Evolutionary conservation across 2,329 filamentous ascomycete genomes (phyloP), one percentile per base, ranked within the genome.

Genomic region (Exophiala sideris): DNA sequence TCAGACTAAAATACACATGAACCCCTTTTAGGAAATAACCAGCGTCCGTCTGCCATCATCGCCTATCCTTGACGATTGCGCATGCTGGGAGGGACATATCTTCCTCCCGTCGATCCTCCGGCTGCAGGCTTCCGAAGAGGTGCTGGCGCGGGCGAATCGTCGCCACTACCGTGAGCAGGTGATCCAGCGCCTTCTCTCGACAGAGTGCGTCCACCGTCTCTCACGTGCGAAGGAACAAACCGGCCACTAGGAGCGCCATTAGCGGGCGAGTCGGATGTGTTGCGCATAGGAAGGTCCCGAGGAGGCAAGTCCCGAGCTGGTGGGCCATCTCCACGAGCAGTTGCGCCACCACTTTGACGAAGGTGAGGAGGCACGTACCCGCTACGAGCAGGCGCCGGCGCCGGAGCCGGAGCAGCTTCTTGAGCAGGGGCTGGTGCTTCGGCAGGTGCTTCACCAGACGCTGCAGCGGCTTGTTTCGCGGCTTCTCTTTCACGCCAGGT

Each of bases 401-500:
- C 62, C 29, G 65, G 61, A 51, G 66, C 64, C 21, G 48, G 46
- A 32, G 41, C 41, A 35, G 50, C 42, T 20, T 52, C 50, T 32
- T 51, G 42, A n/a, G 42, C 53, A 34, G 61, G 48, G 16, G 45
- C 36, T 16, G 51, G 45, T 16, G 48, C 48, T 24, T 57, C 50
- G 14, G 54, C 10, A 48, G 57, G 11, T 29, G 46, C 32, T 32
- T 42, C 50, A 18, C 50, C 55, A 39, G 36, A 20, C 12, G 41
- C 42, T 12, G 24, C 50, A 16, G 46, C 45, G 20, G 67, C 62
- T 52, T 71, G 70, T 70, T 76, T 82, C 47, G 77, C 76, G 29
- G 79, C 78, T 66, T 81, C 70, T 48, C 81, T 76, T 14, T 86
- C 83, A 72, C 83, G 81, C 83, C 83, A 86, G 65, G 74, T 42